Evolutionary conservation across 2,329 filamentous ascomycete genomes (phyloP).

Genomic region (Paecilomyces variotii): DNA sequence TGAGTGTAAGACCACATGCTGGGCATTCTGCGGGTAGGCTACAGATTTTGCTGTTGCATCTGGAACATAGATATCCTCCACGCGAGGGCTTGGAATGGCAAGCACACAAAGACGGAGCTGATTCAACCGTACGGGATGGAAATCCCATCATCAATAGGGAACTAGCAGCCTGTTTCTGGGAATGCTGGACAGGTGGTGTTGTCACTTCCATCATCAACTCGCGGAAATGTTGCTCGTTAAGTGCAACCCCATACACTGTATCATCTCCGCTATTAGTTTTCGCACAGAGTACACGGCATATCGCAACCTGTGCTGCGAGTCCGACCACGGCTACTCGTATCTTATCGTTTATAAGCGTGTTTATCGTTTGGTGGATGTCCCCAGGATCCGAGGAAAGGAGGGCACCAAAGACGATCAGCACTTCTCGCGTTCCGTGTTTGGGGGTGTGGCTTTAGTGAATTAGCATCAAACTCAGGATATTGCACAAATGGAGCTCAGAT

Average conservation of each 20-base stretch:
- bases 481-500: not conserved
- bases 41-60: constrained; percentile 85
- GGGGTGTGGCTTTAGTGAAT: constrained; percentile 62
- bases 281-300: constrained; percentile 82
- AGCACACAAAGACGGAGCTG: constrained; percentile 69
- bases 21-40: constrained; percentile 84
- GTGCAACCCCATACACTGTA: constrained; percentile 68
- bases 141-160: constrained; percentile 95
- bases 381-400: constrained; percentile 85
- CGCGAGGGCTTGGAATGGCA: constrained; percentile 77
- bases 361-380: constrained; percentile 88
- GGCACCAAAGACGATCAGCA: constrained; percentile 86
- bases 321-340: constrained; percentile 87
- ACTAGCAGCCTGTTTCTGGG: constrained; percentile 41
- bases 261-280: constrained; percentile 74
- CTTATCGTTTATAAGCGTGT: constrained; percentile 66
- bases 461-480: not conserved
- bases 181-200: constrained; percentile 76
- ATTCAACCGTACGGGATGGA: constrained; percentile 72
- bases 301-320: constrained; percentile 81
- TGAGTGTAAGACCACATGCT: constrained; percentile 81
- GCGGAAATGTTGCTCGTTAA: constrained; percentile 79
- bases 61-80: constrained; percentile 84
- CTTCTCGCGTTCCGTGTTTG: constrained; percentile 84
- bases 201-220: constrained; percentile 85